A percentile compares a stretch with the other conserved stretches of the same genome.
Evolutionary conservation across 495 filamentous ascomycete genomes (phyloP).

Genomic region (Articulospora tetracladia): DNA sequence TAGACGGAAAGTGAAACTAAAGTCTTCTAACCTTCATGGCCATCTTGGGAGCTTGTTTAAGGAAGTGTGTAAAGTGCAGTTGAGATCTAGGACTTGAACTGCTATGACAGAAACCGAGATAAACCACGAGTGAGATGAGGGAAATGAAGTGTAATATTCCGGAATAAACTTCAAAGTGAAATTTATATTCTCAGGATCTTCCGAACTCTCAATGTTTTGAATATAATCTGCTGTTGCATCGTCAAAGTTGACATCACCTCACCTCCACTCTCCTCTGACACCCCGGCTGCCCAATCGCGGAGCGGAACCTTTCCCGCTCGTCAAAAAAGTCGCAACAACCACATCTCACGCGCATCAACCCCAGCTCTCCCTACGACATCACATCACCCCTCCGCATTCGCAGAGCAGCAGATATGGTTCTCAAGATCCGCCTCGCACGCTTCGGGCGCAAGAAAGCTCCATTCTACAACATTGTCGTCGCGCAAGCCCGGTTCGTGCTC

Average conservation of each 20-base stretch:
- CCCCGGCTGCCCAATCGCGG: neutral
- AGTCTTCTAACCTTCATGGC: slow-evolving; percentile 7
- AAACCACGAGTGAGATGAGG: neutral
- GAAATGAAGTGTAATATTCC: neutral
- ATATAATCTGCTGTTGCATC: too few relatives aligned
- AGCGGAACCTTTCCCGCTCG: slow-evolving; percentile 4
- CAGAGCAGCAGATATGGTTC: slow-evolving; percentile 60
- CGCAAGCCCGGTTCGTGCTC: slow-evolving; percentile 77
- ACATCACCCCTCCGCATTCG: neutral
- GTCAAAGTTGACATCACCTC: slow-evolving; percentile 17
- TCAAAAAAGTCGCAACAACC: slow-evolving; percentile 11
- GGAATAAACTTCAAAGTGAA: too few relatives aligned
- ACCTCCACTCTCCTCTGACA: neutral
- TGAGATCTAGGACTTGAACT: neutral
- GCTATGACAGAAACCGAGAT: too few relatives aligned
- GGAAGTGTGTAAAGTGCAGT: neutral
- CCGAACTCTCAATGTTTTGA: too few relatives aligned
- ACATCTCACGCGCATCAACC: neutral
- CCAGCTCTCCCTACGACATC: neutral
- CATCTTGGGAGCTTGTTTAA: neutral
- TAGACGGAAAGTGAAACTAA: neutral
- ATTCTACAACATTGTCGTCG: slow-evolving; percentile 95
- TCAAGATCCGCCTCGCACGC: slow-evolving; percentile 88
- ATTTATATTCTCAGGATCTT: too few relatives aligned
- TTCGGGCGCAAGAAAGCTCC: slow-evolving; percentile 84